phyloP scores from a whole-genome alignment of 768 basidiomycete genomes.

The Trichaptum fuscoviolaceum region DNA sequence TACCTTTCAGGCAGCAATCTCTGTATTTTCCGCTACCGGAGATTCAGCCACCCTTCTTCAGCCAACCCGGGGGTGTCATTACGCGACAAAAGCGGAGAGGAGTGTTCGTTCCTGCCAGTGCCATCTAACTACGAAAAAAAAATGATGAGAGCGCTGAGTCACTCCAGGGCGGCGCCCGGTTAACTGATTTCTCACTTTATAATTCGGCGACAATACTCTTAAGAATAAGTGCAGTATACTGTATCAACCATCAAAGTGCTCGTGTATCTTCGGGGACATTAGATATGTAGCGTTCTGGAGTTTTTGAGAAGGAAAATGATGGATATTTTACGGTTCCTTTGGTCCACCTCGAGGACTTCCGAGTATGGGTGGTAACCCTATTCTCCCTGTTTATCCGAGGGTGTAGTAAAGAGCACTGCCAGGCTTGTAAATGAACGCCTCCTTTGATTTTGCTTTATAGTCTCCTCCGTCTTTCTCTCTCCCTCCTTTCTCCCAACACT shows the following conservation, averaged over 20 bases:
- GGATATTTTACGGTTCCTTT: background rate
- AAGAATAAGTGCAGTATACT: background rate
- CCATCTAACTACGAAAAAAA: background rate
- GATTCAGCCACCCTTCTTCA: background rate
- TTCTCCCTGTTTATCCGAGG: background rate
- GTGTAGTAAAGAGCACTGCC: background rate
- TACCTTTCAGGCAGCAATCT: background rate
- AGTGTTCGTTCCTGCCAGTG: background rate
- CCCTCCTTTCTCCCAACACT: constrained; percentile 22
- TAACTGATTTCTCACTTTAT: background rate
- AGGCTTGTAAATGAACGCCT: background rate
- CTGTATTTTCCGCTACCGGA: background rate
- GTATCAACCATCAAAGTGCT: background rate
- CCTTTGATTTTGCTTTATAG: constrained; percentile 1
- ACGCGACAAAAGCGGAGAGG: background rate
- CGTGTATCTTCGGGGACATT: background rate
- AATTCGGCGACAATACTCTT: background rate
- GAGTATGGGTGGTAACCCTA: background rate
- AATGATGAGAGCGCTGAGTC: background rate
- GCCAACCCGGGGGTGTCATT: background rate
- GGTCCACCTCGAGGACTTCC: background rate
- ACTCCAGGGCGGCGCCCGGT: background rate
- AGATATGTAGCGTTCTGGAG: background rate
- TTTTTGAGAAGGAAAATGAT: background rate
- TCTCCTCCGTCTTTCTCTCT: constrained; percentile 37